Evolutionary conservation across 129 eudicot genomes (phyloP).

Genomic region (Rutidosis leptorrhynchoides): DNA sequence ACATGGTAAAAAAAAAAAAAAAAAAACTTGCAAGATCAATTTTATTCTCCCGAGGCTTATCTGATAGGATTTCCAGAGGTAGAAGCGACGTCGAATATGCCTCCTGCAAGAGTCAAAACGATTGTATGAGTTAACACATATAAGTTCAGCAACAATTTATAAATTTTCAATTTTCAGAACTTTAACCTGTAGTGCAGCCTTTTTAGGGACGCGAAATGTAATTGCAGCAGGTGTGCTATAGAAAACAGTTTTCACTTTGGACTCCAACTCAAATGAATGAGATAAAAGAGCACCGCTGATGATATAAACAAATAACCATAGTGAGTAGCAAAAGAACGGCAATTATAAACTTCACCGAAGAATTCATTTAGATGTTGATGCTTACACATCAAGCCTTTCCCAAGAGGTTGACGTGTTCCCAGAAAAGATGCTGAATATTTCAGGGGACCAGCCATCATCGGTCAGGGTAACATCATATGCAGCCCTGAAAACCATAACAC

Average conservation of each 20-base stretch:
- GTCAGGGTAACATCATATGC: constrained; percentile 79
- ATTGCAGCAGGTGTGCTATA: constrained; percentile 78
- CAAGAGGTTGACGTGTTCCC: constrained; percentile 84
- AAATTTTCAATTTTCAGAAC: constrained; percentile 7
- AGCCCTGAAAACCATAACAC: constrained; percentile 49
- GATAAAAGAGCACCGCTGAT: constrained; percentile 68
- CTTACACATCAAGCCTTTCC: constrained; percentile 97
- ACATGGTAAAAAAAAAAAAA: background rate
- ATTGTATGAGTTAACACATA: background rate
- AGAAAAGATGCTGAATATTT: constrained; percentile 46
- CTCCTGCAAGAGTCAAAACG: constrained; percentile 47
- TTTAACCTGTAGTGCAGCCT: constrained; percentile 71
- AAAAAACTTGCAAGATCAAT: constrained; percentile 60
- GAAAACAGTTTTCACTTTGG: constrained; percentile 53
- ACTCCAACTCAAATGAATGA: constrained; percentile 78
- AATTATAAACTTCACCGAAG: background rate
- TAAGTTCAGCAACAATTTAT: background rate
- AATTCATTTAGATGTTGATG: constrained; percentile 9
- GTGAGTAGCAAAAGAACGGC: background rate
- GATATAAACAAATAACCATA: constrained; percentile 10
- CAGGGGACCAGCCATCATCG: constrained; percentile 76
- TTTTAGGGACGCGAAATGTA: constrained; percentile 75
- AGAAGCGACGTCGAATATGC: constrained; percentile 75
- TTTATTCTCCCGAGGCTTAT: constrained; percentile 58
- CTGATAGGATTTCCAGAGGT: constrained; percentile 73